These are phyloP conservation scores for Tetramitus jugosus DNA, from an alignment of 208 protist genomes.

Conservation along the genomic window DNA sequence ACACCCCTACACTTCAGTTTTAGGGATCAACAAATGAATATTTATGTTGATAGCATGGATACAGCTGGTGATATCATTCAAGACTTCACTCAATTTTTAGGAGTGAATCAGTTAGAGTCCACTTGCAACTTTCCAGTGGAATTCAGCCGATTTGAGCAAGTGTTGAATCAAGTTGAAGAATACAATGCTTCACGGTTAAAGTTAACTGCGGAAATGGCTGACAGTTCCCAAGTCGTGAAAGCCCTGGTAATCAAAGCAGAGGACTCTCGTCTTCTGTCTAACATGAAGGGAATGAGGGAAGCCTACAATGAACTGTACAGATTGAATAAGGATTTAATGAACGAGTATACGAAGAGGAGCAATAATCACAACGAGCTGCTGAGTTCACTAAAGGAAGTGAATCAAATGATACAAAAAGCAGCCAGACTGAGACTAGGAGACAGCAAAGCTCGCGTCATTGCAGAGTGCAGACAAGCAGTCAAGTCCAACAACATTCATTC, in stretches of 20 bases:
- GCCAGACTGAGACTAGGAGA: slow-evolving; percentile 66
- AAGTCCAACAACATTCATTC: slow-evolving; percentile 59
- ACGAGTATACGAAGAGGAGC: slow-evolving; percentile 78
- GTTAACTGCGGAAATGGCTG: slow-evolving; percentile 82
- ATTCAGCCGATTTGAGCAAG: slow-evolving; percentile 43
- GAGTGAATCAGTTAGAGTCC: slow-evolving; percentile 37
- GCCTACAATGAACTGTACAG: slow-evolving; percentile 68
- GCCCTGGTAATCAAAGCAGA: slow-evolving; percentile 74
- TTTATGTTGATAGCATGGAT: slow-evolving; percentile 64
- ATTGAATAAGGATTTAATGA: slow-evolving; percentile 70
- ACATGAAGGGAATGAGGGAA: slow-evolving; percentile 64
- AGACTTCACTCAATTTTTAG: slow-evolving; percentile 53
- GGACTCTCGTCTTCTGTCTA: slow-evolving; percentile 71
- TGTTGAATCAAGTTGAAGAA: slow-evolving; percentile 66
- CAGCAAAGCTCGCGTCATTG: slow-evolving; percentile 41
- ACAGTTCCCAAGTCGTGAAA: slow-evolving; percentile 68
- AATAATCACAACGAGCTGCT: slow-evolving; percentile 80
- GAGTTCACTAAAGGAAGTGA: slow-evolving; percentile 67
- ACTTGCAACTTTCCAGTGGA: slow-evolving; percentile 64
- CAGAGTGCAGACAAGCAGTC: slow-evolving; percentile 67
- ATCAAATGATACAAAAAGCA: slow-evolving; percentile 78
- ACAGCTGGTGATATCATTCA: slow-evolving; percentile 68
- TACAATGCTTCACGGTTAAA: slow-evolving; percentile 67
- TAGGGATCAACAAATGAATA: slow-evolving; percentile 36
- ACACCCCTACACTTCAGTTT: slow-evolving; percentile 35